These are phyloP conservation scores for Lyophyllum atratum DNA, from an alignment of 768 basidiomycete genomes.

Conservation along the genomic window DNA sequence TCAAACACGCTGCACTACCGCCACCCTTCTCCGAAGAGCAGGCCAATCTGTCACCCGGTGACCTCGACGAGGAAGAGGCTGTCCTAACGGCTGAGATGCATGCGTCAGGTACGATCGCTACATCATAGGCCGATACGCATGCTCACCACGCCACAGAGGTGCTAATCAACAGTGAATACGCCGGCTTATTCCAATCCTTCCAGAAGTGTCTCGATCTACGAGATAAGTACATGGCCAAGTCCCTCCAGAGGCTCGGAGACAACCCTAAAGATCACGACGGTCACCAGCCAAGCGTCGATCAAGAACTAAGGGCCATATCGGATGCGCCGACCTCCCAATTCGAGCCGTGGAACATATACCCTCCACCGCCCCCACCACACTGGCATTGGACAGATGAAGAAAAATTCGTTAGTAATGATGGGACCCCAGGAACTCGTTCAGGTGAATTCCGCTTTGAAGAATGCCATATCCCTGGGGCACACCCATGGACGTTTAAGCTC, in stretches of 20 bases:
- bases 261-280: constrained; percentile 93
- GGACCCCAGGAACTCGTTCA: constrained; percentile 23
- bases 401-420: constrained; percentile 45
- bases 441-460: constrained; percentile 69
- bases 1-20: constrained; percentile 39
- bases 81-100: constrained; percentile 30
- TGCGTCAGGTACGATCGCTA: constrained; percentile 24
- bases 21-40: constrained; percentile 29
- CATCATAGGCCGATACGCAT: constrained; percentile 1
- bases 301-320: constrained; percentile 58
- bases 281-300: constrained; percentile 66
- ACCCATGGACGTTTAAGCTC: constrained; percentile 67
- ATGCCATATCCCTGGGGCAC: constrained; percentile 71
- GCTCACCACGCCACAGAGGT: constrained; percentile 24
- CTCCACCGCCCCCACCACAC: constrained; percentile 90
- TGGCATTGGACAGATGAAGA: constrained; percentile 83
- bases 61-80: constrained; percentile 35
- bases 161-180: constrained; percentile 46
- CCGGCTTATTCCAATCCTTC: constrained; percentile 67
- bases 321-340: constrained; percentile 47
- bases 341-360: constrained; percentile 86
- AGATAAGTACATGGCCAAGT: constrained; percentile 92
- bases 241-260: constrained; percentile 91
- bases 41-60: constrained; percentile 12
- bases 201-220: constrained; percentile 86